Percentiles rank a stretch among this genome's conserved stretches.
Evolutionary conservation across 1,284 basidiomycete genomes (phyloP).

Genomic region (Pisolithus thermaeus): DNA sequence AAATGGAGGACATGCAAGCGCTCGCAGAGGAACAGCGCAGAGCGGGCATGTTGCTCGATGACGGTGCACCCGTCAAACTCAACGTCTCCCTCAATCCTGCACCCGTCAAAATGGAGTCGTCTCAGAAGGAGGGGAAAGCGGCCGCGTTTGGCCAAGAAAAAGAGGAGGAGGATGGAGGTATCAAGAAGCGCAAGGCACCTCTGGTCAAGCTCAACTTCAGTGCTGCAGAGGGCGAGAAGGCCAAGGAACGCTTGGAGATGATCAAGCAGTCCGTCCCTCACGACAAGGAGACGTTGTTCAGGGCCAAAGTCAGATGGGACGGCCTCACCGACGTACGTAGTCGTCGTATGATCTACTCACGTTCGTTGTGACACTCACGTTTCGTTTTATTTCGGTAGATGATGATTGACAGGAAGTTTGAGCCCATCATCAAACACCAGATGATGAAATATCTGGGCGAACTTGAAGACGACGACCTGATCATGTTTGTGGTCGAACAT

Average conservation of each 20-base stretch:
- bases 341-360: conserved; percentile 22
- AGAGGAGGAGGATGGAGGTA: conserved; percentile 78
- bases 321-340: conserved; percentile 71
- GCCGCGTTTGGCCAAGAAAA: conserved; percentile 70
- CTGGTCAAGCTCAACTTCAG: conserved; percentile 84
- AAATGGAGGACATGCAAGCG: conserved; percentile 89
- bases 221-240: conserved; percentile 71
- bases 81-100: conserved; percentile 61
- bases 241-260: conserved; percentile 70
- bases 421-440: conserved; percentile 70
- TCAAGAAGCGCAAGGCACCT: conserved; percentile 72
- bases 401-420: conserved; percentile 75
- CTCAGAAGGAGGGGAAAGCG: conserved; percentile 44
- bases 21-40: conserved; percentile 83
- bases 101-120: conserved; percentile 41
- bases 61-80: conserved; percentile 81
- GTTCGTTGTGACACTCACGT: conserved; percentile 4
- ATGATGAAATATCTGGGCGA: conserved; percentile 85
- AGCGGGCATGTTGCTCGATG: conserved; percentile 83
- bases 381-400: conserved; percentile 34
- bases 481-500: conserved; percentile 87
- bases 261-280: conserved; percentile 65
- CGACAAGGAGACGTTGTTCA: conserved; percentile 73
- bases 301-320: conserved; percentile 80
- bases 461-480: conserved; percentile 81